Conservation (phyloP, 2,329 filamentous ascomycete genomes). For the Penicillium sp. region DNA sequence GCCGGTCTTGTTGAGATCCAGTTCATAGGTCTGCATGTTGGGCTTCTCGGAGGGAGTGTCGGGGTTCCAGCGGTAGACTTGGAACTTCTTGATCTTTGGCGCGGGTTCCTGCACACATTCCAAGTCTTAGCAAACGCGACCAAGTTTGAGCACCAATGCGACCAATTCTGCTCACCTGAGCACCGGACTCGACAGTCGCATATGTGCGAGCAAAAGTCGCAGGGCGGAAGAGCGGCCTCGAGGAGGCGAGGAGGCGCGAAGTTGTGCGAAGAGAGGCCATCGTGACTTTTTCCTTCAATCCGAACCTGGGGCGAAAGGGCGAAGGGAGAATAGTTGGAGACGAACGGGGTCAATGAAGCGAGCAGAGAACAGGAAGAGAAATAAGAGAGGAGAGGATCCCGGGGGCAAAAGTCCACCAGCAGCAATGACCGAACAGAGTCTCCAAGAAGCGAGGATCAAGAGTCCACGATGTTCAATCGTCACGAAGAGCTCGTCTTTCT, state of each 20-base stretch:
- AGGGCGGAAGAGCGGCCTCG: slow-evolving; percentile 49
- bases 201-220: slow-evolving; percentile 49
- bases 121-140: slow-evolving; percentile 5
- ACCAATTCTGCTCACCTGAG: slow-evolving; percentile 32
- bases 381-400: slow-evolving; percentile 20
- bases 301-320: slow-evolving; percentile 14
- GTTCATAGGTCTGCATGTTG: slow-evolving; percentile 89
- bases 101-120: slow-evolving; percentile 58
- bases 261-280: slow-evolving; percentile 57
- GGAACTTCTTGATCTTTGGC: slow-evolving; percentile 85
- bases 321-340: neutral
- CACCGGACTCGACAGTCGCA: slow-evolving; percentile 51
- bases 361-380: slow-evolving; percentile 3
- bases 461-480: slow-evolving; percentile 24
- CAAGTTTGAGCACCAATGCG: neutral
- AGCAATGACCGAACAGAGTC: slow-evolving; percentile 28
- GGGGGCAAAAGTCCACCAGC: slow-evolving; percentile 26
- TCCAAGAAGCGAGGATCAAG: slow-evolving; percentile 28
- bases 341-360: slow-evolving; percentile 9
- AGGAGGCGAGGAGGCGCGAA: slow-evolving; percentile 50
- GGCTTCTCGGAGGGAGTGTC: slow-evolving; percentile 92
- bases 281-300: slow-evolving; percentile 27
- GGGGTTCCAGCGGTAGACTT: slow-evolving; percentile 98
- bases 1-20: slow-evolving; percentile 98
- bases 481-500: slow-evolving; percentile 21